Evolutionary conservation across 1,139 yeast genomes (phyloP).

Genomic region (Chernovozyma sophiae-reginae): DNA sequence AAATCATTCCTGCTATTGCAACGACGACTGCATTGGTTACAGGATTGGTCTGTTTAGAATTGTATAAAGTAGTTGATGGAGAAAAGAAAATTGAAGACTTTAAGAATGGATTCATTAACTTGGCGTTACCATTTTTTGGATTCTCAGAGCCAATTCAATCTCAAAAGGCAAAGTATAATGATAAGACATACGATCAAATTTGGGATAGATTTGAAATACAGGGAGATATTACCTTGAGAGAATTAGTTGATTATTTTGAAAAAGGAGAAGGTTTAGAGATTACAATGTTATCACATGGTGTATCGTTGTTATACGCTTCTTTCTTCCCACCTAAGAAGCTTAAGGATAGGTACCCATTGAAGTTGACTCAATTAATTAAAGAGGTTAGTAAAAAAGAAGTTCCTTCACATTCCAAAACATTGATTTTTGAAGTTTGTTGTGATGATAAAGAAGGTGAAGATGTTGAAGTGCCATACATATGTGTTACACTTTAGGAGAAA

Average conservation of each 20-base stretch:
- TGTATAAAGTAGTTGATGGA: slow-evolving; percentile 81
- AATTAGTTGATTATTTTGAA: slow-evolving; percentile 72
- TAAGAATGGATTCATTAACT: slow-evolving; percentile 89
- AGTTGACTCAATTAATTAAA: slow-evolving; percentile 72
- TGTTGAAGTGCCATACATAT: slow-evolving; percentile 87
- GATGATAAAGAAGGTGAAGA: slow-evolving; percentile 93
- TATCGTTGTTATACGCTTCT: slow-evolving; percentile 83
- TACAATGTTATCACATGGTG: slow-evolving; percentile 90
- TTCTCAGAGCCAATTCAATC: slow-evolving; percentile 94
- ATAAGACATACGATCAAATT: slow-evolving; percentile 74
- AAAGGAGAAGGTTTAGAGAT: slow-evolving; percentile 80
- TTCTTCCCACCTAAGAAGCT: slow-evolving; percentile 91
- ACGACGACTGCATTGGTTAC: slow-evolving; percentile 97
- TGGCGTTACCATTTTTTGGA: slow-evolving; percentile 95
- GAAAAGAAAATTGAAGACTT: slow-evolving; percentile 76
- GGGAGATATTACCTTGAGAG: slow-evolving; percentile 75
- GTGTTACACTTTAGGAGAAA: slow-evolving; percentile 50
- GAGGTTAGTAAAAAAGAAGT: slow-evolving; percentile 80
- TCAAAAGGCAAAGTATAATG: slow-evolving; percentile 76
- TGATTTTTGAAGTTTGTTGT: slow-evolving; percentile 86
- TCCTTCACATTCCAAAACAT: slow-evolving; percentile 67
- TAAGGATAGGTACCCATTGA: slow-evolving; percentile 67
- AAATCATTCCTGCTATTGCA: slow-evolving; percentile 97
- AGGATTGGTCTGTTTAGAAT: slow-evolving; percentile 88
- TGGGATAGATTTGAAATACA: slow-evolving; percentile 91